phyloP scores from a whole-genome alignment of 192 early-diverging fungal genomes.

The Chytriomyces confervae region DNA sequence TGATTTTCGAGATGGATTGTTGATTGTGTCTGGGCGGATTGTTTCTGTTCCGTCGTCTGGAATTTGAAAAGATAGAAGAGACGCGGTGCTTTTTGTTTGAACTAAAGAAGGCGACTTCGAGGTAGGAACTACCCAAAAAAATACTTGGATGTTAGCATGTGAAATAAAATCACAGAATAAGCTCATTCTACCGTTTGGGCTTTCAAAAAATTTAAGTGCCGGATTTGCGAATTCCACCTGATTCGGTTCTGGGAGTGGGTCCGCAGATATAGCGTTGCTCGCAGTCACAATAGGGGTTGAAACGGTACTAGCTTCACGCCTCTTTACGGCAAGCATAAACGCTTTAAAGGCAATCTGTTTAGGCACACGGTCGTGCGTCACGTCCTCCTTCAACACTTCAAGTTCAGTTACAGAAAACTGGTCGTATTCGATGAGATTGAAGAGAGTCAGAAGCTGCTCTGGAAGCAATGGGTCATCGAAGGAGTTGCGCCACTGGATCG shows the following conservation, averaged over 20 bases:
- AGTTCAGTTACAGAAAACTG: conserved; percentile 20
- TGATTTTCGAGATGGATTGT: not conserved
- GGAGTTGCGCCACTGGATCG: not conserved
- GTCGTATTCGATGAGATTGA: conserved; percentile 7
- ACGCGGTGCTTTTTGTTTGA: not conserved
- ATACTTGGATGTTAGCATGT: not conserved
- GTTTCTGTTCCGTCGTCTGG: not conserved
- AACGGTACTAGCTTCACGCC: conserved; percentile 1
- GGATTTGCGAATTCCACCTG: not conserved
- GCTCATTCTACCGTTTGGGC: not conserved
- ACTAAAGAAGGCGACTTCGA: not conserved
- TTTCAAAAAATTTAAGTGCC: not conserved
- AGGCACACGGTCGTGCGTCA: conserved; percentile 13
- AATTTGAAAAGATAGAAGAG: not conserved
- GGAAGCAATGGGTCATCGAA: conserved; percentile 1
- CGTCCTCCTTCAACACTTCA: conserved; percentile 23
- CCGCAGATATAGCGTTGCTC: not conserved
- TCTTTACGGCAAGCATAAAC: conserved; percentile 21
- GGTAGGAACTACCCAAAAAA: not conserved
- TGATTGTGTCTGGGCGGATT: conserved; percentile 2
- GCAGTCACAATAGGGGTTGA: not conserved
- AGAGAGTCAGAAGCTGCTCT: not conserved
- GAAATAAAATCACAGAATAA: not conserved
- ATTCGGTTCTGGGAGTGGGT: not conserved
- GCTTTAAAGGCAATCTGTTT: conserved; percentile 17